A percentile compares a stretch with the other conserved stretches of the same genome.
Evolutionary conservation across 2,329 filamentous ascomycete species (phyloP).

Genomic region (Aureobasidium sp.): DNA sequence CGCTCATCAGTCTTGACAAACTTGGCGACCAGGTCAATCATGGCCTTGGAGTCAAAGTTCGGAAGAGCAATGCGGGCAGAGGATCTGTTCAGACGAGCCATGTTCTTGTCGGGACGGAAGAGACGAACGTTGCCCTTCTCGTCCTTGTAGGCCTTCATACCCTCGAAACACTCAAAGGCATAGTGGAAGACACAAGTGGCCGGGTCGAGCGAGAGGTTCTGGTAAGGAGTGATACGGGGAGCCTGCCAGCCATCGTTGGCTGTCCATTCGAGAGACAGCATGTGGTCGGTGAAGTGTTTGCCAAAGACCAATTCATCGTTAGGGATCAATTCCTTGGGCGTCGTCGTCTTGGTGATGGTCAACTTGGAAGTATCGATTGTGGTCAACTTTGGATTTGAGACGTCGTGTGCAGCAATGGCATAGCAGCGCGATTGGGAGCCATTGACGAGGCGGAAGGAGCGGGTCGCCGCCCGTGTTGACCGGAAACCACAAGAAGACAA

Average conservation of each 20-base stretch:
- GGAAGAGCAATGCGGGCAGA: slow-evolving; percentile 86
- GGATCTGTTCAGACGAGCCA: slow-evolving; percentile 89
- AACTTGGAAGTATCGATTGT: slow-evolving; percentile 74
- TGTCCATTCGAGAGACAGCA: slow-evolving; percentile 93
- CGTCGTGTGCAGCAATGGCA: slow-evolving; percentile 43
- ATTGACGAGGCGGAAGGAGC: slow-evolving; percentile 2
- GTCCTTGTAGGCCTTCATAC: slow-evolving; percentile 99
- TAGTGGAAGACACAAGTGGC: slow-evolving; percentile 98
- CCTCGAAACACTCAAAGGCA: slow-evolving; percentile 96
- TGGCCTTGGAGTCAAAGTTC: slow-evolving; percentile 65
- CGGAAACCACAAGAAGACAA: slow-evolving; percentile 14
- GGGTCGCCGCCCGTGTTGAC: slow-evolving; percentile 21
- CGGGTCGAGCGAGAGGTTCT: slow-evolving; percentile 93
- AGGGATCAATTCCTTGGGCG: slow-evolving; percentile 66
- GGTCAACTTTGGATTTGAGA: slow-evolving; percentile 48
- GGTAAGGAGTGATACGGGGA: slow-evolving; percentile 83
- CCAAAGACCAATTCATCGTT: slow-evolving; percentile 85
- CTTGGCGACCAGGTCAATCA: slow-evolving; percentile 75
- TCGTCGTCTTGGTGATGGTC: slow-evolving; percentile 63
- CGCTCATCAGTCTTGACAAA: slow-evolving; percentile 75
- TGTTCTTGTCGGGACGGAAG: slow-evolving; percentile 94
- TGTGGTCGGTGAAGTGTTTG: slow-evolving; percentile 89
- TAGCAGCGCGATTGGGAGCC: slow-evolving; percentile 27
- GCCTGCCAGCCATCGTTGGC: slow-evolving; percentile 73
- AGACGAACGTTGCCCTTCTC: slow-evolving; percentile 68